Evolutionary conservation across 1,284 basidiomycete species (phyloP).

Genomic region (Ceratobasidium sp.): DNA sequence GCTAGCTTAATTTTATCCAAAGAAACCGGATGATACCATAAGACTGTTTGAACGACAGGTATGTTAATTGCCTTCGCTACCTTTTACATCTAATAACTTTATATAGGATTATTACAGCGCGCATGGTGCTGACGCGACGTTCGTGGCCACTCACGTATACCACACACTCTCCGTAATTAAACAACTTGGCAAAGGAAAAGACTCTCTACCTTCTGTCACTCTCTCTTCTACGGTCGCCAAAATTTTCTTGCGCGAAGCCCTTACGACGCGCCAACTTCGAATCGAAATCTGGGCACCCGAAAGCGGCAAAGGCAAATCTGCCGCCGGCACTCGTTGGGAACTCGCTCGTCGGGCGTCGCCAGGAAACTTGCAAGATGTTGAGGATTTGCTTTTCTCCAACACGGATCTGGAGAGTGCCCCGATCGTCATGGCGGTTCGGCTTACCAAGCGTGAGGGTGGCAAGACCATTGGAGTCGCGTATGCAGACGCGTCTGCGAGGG

Average conservation of each 20-base stretch:
- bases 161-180: conserved; percentile 89
- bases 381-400: conserved; percentile 91
- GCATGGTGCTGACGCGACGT: conserved; percentile 90
- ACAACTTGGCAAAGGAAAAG: conserved; percentile 71
- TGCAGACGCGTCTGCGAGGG: conserved; percentile 79
- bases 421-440: conserved; percentile 90
- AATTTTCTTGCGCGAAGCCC: conserved; percentile 87
- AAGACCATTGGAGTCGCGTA: conserved; percentile 80
- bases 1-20: background rate
- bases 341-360: conserved; percentile 81
- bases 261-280: conserved; percentile 91
- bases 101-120: conserved; percentile 85
- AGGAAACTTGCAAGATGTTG: conserved; percentile 93
- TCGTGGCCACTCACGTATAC: conserved; percentile 88
- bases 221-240: conserved; percentile 88
- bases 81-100: conserved; percentile 3
- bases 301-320: conserved; percentile 79
- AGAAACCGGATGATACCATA: conserved; percentile 69
- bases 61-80: conserved; percentile 42
- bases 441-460: conserved; percentile 66
- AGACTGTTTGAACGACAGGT: conserved; percentile 83
- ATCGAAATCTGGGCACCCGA: conserved; percentile 91
- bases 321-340: conserved; percentile 59
- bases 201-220: conserved; percentile 79
- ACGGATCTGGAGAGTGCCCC: conserved; percentile 88